phyloP scores from a whole-genome alignment of 2,329 filamentous ascomycete genomes.

The Penicillium brasilianum region DNA sequence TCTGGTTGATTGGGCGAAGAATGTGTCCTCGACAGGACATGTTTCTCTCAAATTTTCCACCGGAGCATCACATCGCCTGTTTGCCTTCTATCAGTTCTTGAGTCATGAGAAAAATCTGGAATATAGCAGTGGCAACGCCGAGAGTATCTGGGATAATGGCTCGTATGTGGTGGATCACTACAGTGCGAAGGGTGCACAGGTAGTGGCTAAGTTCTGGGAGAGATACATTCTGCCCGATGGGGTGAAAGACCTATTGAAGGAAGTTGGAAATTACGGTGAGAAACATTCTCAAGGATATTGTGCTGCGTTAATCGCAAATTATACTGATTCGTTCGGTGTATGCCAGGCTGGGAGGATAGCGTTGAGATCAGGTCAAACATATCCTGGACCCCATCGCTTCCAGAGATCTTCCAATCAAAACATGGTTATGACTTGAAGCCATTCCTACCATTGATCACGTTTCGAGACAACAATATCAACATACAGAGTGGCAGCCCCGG shows the following conservation, averaged over 20 bases:
- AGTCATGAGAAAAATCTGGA: constrained; percentile 33
- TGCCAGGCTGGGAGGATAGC: constrained; percentile 32
- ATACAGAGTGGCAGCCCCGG: constrained; percentile 18
- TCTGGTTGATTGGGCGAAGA: constrained; percentile 9
- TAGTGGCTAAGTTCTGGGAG: constrained; percentile 47
- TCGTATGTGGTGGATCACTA: constrained; percentile 50
- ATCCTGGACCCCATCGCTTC: constrained; percentile 46
- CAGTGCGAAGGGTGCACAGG: constrained; percentile 43
- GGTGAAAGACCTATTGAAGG: constrained; percentile 35
- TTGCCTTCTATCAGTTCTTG: constrained; percentile 27
- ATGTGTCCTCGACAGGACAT: constrained; percentile 16
- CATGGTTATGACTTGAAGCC: constrained; percentile 42
- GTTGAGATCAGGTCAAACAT: constrained; percentile 40
- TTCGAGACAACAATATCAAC: constrained; percentile 28
- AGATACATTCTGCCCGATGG: constrained; percentile 43
- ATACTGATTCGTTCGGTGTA: background rate
- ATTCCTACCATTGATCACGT: constrained; percentile 42
- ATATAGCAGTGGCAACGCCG: constrained; percentile 26
- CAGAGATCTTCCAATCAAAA: constrained; percentile 35
- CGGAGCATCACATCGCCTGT: constrained; percentile 14
- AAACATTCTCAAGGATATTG: background rate
- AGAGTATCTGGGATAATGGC: constrained; percentile 41
- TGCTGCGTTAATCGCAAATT: background rate
- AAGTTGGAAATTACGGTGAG: constrained; percentile 43
- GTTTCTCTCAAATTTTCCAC: constrained; percentile 13